A percentile compares a stretch with the other conserved stretches of the same genome.
These are phyloP conservation scores for Quercus aquifolioides DNA, from an alignment of 306 rosid genomes.

Conservation along the genomic window DNA sequence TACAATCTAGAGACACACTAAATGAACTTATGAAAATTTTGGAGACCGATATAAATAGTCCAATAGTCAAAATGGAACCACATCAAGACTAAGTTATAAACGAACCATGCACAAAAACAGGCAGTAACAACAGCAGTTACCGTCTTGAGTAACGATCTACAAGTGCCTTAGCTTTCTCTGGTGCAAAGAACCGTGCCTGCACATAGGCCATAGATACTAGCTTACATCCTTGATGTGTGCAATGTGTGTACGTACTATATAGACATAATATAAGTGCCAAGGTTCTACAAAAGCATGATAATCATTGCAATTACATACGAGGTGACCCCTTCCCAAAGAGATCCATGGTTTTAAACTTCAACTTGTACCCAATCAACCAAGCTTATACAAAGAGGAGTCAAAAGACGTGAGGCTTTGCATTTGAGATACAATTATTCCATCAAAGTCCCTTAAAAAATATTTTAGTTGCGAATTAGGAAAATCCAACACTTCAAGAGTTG, in stretches of 20 bases:
- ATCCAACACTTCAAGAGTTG: no score
- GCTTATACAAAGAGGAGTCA: no score
- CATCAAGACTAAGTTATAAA: no score
- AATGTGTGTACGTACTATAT: background rate
- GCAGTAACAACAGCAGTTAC: background rate
- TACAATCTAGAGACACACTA: background rate
- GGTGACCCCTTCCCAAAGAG: no score
- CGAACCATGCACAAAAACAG: background rate
- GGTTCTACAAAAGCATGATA: background rate
- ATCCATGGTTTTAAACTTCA: no score
- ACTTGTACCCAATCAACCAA: no score
- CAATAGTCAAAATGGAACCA: background rate
- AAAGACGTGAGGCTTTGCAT: no score
- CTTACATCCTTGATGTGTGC: background rate
- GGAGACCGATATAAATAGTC: background rate
- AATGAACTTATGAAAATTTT: background rate
- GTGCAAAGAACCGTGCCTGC: conserved; percentile 94
- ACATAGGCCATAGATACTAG: background rate
- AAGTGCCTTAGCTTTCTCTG: conserved; percentile 77
- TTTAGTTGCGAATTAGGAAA: no score
- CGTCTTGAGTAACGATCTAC: conserved; percentile 69
- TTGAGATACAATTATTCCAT: no score
- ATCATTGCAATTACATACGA: background rate
- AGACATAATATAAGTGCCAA: background rate
- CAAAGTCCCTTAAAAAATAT: no score